A percentile compares a stretch with the other conserved stretches of the same genome.
These are phyloP conservation scores for Cyclotella sp. DNA, from an alignment of 108 stramenopile species.

Conservation along the genomic window DNA sequence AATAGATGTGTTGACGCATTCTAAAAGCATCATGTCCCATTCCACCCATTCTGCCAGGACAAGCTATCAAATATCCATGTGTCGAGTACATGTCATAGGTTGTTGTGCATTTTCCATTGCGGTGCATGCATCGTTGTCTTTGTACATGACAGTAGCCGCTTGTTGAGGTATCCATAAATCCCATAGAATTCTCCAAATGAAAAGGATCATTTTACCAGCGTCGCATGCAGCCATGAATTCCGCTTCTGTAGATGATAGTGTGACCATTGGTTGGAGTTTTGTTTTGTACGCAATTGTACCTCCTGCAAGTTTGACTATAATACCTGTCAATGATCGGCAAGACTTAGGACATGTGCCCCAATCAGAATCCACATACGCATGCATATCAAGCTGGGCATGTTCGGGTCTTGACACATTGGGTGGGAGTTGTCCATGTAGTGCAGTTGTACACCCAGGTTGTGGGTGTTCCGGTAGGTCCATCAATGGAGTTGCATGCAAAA, in stretches of 20 bases:
- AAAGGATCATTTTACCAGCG: not conserved
- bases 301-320: not conserved
- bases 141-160: not conserved
- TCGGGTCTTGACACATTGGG: not conserved
- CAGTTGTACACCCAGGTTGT: not conserved
- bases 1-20: not conserved
- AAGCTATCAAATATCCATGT: not conserved
- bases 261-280: not conserved
- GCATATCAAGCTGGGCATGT: not conserved
- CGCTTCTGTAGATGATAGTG: not conserved
- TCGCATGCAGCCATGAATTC: not conserved
- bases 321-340: not conserved
- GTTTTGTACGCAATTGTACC: conserved; percentile 14
- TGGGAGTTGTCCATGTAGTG: not conserved
- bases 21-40: no score
- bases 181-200: not conserved
- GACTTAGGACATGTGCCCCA: not conserved
- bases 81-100: not conserved
- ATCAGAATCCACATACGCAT: conserved; percentile 6
- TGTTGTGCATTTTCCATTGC: not conserved
- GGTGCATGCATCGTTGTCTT: not conserved
- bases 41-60: no score
- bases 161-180: not conserved
- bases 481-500: not conserved
- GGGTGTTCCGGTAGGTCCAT: not conserved